Percentiles rank a stretch among this genome's conserved stretches.
These are phyloP conservation scores for Alternaria arborescens DNA, from an alignment of 2,329 filamentous ascomycete species.

Conservation along the genomic window DNA sequence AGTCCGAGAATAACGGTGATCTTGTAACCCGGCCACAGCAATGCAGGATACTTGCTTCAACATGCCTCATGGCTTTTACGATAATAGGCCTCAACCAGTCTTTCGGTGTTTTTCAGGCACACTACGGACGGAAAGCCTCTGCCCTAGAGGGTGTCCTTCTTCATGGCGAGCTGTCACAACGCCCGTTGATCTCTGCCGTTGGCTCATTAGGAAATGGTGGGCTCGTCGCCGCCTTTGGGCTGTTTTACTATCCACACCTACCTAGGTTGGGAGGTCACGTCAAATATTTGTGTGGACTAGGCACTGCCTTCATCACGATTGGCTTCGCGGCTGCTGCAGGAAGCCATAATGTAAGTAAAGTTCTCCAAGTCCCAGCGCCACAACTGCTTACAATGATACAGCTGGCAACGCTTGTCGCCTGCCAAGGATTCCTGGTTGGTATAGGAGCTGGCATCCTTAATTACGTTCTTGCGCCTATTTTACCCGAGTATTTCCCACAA, in stretches of 20 bases:
- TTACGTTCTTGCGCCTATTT: constrained; percentile 56
- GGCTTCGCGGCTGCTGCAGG: constrained; percentile 25
- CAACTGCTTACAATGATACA: constrained; percentile 13
- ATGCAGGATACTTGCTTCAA: constrained; percentile 20
- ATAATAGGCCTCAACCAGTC: constrained; percentile 29
- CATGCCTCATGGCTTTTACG: constrained; percentile 25
- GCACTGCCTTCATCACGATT: constrained; percentile 21
- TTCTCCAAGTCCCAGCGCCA: not conserved
- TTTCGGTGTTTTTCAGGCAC: constrained; percentile 29
- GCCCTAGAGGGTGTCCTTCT: constrained; percentile 23
- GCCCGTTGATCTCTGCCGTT: constrained; percentile 28
- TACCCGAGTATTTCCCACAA: constrained; percentile 61
- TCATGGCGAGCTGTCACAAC: constrained; percentile 14
- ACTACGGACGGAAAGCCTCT: constrained; percentile 29
- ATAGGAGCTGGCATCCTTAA: constrained; percentile 57
- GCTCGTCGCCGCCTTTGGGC: constrained; percentile 25
- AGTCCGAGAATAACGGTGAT: constrained; percentile 17
- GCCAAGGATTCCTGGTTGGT: constrained; percentile 56
- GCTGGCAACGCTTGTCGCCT: constrained; percentile 55
- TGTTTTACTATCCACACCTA: constrained; percentile 29
- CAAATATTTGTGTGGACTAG: constrained; percentile 22
- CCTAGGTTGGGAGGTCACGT: constrained; percentile 29
- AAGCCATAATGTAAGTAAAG: constrained; percentile 25
- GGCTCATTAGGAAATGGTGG: constrained; percentile 33
- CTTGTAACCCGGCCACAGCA: constrained; percentile 27